Conservation (phyloP, 768 basidiomycete species). For the Chalciporus sphaerocephalus region DNA sequence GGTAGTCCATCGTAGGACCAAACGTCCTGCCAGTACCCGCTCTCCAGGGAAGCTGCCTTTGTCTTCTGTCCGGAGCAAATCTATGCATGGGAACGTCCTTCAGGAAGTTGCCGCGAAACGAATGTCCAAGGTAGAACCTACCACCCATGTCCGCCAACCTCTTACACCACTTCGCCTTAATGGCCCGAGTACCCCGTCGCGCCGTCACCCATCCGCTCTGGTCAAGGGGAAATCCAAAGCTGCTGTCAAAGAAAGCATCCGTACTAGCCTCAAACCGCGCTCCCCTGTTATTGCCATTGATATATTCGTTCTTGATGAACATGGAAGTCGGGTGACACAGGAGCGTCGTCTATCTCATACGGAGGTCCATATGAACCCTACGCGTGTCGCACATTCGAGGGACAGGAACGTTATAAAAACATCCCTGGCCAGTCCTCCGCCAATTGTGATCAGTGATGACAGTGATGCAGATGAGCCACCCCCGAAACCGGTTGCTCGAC, state of each 20-base stretch:
- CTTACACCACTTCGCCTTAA: constrained; percentile 39
- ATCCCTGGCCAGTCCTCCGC: constrained; percentile 2
- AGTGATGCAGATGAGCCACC: constrained; percentile 28
- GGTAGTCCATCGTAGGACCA: constrained; percentile 9
- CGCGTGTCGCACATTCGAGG: constrained; percentile 4
- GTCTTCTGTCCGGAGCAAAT: constrained; percentile 30
- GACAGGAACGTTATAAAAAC: constrained; percentile 5
- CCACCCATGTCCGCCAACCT: constrained; percentile 33
- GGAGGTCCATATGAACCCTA: constrained; percentile 36
- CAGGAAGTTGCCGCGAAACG: constrained; percentile 13
- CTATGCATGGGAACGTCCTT: constrained; percentile 19
- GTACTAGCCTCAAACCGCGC: constrained; percentile 35
- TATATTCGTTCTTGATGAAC: constrained; percentile 60
- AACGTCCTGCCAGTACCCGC: constrained; percentile 1
- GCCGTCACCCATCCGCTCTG: constrained; percentile 23
- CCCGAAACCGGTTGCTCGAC: constrained; percentile 9
- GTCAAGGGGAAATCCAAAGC: constrained; percentile 22
- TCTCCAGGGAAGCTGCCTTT: constrained; percentile 20
- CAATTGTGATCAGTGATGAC: constrained; percentile 27
- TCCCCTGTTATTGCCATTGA: constrained; percentile 58
- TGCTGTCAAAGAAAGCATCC: constrained; percentile 10
- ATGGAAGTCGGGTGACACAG: constrained; percentile 52
- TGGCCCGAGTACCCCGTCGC: constrained; percentile 38
- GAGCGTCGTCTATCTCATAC: constrained; percentile 57
- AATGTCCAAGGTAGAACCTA: constrained; percentile 11